Percentiles rank a stretch among this genome's conserved stretches.
These are phyloP conservation scores for Cryptococcus wingfieldii DNA, from an alignment of 1,284 basidiomycete species.

Conservation along the genomic window DNA sequence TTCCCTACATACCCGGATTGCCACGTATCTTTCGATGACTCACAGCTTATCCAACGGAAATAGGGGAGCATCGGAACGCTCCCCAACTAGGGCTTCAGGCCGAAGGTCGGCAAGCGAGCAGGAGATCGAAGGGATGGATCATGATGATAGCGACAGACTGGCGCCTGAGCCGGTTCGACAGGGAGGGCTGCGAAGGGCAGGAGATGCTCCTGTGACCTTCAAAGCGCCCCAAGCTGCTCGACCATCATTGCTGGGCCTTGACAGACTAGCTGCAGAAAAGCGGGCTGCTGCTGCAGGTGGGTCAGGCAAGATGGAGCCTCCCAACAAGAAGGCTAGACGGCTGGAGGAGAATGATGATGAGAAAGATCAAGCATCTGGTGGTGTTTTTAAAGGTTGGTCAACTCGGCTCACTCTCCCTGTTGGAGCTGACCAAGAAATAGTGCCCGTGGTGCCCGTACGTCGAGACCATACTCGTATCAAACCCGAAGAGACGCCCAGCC, in stretches of 20 bases:
- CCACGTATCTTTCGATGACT: slow-evolving; percentile 60
- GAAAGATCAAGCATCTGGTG: slow-evolving; percentile 40
- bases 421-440: slow-evolving; percentile 47
- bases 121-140: slow-evolving; percentile 59
- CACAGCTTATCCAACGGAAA: slow-evolving; percentile 10
- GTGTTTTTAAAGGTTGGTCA: slow-evolving; percentile 74
- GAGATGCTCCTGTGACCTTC: slow-evolving; percentile 53
- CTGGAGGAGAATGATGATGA: slow-evolving; percentile 53
- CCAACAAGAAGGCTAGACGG: slow-evolving; percentile 62
- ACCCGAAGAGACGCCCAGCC: slow-evolving; percentile 88
- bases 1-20: slow-evolving; percentile 57
- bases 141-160: slow-evolving; percentile 73
- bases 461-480: slow-evolving; percentile 62
- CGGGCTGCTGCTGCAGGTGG: slow-evolving; percentile 56
- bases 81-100: slow-evolving; percentile 29
- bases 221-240: slow-evolving; percentile 65
- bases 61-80: slow-evolving; percentile 24
- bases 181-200: slow-evolving; percentile 68
- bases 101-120: slow-evolving; percentile 8
- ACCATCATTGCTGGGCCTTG: slow-evolving; percentile 76
- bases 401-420: not conserved
- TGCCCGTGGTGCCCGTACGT: slow-evolving; percentile 62
- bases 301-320: slow-evolving; percentile 49
- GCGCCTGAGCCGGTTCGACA: slow-evolving; percentile 69
- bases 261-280: slow-evolving; percentile 82